Evolutionary conservation across 176 grass and related monocot genomes (phyloP).

Genomic region (Dendrocalamus sinicus): DNA sequence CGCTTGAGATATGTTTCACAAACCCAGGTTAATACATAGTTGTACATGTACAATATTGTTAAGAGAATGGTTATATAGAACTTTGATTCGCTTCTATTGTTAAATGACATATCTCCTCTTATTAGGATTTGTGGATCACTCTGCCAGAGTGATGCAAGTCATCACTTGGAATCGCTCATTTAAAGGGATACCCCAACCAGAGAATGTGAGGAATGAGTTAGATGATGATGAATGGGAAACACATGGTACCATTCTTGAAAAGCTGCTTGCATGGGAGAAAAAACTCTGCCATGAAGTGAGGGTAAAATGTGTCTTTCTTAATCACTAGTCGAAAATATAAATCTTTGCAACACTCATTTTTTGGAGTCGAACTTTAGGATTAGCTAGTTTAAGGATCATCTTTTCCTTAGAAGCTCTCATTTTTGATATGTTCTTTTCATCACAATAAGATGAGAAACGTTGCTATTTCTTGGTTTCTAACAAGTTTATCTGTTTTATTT

Average conservation of each 20-base stretch:
- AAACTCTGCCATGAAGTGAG: constrained; percentile 93
- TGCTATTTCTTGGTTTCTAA: neutral
- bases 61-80: neutral
- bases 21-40: neutral
- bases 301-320: constrained; percentile 51
- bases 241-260: constrained; percentile 79
- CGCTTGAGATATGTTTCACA: neutral
- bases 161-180: constrained; percentile 96
- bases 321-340: neutral
- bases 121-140: constrained; percentile 90
- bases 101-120: constrained; percentile 1
- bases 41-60: neutral
- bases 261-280: constrained; percentile 95
- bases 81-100: constrained; percentile 1
- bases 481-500: neutral
- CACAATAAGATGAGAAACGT: neutral
- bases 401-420: neutral
- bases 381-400: neutral
- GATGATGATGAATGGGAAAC: constrained; percentile 81
- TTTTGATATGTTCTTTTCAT: constrained; percentile 5
- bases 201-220: constrained; percentile 62
- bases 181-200: constrained; percentile 57
- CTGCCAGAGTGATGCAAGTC: constrained; percentile 83
- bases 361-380: neutral
- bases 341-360: neutral